Base-by-base conservation (phyloP, 2,329 filamentous ascomycete species). In the Reticulascus tulasneorum region DNA sequence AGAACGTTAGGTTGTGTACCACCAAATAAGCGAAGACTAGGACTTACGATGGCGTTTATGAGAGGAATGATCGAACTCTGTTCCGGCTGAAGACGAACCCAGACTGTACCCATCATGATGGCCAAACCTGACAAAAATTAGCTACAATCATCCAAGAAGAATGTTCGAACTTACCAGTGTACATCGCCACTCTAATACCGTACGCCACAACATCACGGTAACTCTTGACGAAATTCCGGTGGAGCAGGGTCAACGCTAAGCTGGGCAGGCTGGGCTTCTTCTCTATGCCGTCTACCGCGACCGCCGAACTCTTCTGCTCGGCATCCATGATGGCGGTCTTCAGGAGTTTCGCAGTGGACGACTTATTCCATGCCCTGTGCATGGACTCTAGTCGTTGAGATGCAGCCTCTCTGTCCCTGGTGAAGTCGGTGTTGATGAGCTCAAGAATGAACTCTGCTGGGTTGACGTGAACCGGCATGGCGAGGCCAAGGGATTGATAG, bases 41-140 rank as follows among this genome's bases (percentile, higher is more conserved):
- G 15, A 9, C 37, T 37, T 37, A 40, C 37, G 33, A 94, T 84
- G 30, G 86, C 84, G 55, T 94, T 94, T 58, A 81, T 87, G 50
- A 86, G 85, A 0, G 86, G 79, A 50, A 87, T 82, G 48, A 94
- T 91, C 40, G 84, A 83, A 37, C 72, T 66, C 54, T 94, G 87
- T 0, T 71, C 64, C 0, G 82, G 71, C 5, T 72, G 63, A 4
- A 94, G 69, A 6, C 87, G 78, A 11, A 94, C 64, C 82, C 86
- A 94, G 10, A 94, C 84, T 0, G 88, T 94, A 6, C 88, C 87
- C 82, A 91, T 89, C 76, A 93, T 82, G 48, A 93, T 77, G 2
- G 86, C 86, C 12, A 94, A 69, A 1, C 78, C 77, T 16, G 52
- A 45, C 10, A 5, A 19, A 5, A 40, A 58, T 26, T 48, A 62